These are phyloP conservation scores for Clathrospora elynae DNA, from an alignment of 2,329 filamentous ascomycete species.

Conservation along the genomic window DNA sequence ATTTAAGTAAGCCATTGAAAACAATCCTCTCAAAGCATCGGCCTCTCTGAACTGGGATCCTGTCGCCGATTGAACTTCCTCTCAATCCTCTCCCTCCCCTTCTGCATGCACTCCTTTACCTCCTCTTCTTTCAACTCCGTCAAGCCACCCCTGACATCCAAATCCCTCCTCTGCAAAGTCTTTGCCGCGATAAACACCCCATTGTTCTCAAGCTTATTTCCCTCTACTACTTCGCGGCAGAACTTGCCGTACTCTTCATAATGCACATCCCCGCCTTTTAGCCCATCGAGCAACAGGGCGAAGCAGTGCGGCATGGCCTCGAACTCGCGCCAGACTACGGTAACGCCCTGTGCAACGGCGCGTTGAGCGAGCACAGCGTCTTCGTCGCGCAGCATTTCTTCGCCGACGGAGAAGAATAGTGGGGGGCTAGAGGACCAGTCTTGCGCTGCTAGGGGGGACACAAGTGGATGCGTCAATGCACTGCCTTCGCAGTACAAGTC, in stretches of 20 bases:
- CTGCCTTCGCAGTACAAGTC: slow-evolving; percentile 55
- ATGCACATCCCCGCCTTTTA: slow-evolving; percentile 39
- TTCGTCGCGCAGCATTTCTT: slow-evolving; percentile 75
- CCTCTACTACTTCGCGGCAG: slow-evolving; percentile 37
- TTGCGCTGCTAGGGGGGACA: slow-evolving; percentile 62
- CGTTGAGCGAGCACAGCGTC: slow-evolving; percentile 63
- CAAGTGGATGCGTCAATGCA: slow-evolving; percentile 67
- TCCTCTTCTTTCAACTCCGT: slow-evolving; percentile 41
- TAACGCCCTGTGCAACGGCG: slow-evolving; percentile 62
- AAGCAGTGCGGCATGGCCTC: slow-evolving; percentile 82
- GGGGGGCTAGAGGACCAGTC: slow-evolving; percentile 69
- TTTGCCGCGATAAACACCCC: slow-evolving; percentile 40
- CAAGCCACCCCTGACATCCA: slow-evolving; percentile 35
- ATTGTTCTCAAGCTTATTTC: slow-evolving; percentile 23
- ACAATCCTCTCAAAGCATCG: slow-evolving; percentile 29
- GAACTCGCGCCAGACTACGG: slow-evolving; percentile 71
- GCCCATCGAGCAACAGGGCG: slow-evolving; percentile 50
- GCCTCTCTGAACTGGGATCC: slow-evolving; percentile 26
- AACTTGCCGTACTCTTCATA: slow-evolving; percentile 46
- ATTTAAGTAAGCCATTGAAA: too few species aligned
- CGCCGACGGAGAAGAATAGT: slow-evolving; percentile 69
- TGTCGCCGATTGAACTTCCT: slow-evolving; percentile 23
- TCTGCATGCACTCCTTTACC: slow-evolving; percentile 37
- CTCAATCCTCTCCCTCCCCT: slow-evolving; percentile 31
- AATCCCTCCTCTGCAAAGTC: slow-evolving; percentile 29